Base-by-base conservation (phyloP, 495 filamentous ascomycete species). In the Hyphodiscus hymeniophilus region DNA sequence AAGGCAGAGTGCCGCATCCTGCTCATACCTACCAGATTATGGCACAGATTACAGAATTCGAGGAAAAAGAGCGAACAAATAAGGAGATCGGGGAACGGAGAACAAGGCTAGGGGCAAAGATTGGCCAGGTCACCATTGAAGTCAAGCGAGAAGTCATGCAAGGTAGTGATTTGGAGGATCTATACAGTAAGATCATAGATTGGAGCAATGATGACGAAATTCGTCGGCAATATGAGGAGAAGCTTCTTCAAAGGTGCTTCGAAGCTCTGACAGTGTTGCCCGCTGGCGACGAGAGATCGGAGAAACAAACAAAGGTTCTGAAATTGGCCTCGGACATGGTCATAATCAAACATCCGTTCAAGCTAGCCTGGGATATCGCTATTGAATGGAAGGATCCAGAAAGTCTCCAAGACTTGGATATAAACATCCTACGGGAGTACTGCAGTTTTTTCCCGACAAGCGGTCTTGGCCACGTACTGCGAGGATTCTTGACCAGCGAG, bases 41-140 rank as follows among this genome's bases (percentile, higher is more conserved):
- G 42, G 86, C 86, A n/a, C 81, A 95, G 41, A 82, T 95, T 42
- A 72, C 84, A 13, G 92, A 97, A 58, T 61, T 74, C 0, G 88
- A 94, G 32, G 94, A 98, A 63, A 92, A 84, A 56, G 86, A 92
- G 61, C 81, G 76, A 23, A 92, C 96, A 60, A 96, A 95, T 61
- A 84, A 79, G 17, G 80, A 94, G 45, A 95, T 97, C 54, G 89
- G 82, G 16, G 87, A 91, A 59, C 78, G 92, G 11, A 77, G 89
- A 42, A 95, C 90, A 17, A 80, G 92, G 16, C 74, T 98, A 11
- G 94, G 92, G 38, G 89, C 89, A 17, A 82, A 76, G 22, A 70
- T 91, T 48, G 82, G 74, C 21, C 85, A 94, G 47, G 89, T 95
- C 26, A 92, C 81, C 0, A 56, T 77, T 13, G 88, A 96, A 45